Conservation (phyloP, 306 rosid species). For the Cucurbita ficifolia region DNA sequence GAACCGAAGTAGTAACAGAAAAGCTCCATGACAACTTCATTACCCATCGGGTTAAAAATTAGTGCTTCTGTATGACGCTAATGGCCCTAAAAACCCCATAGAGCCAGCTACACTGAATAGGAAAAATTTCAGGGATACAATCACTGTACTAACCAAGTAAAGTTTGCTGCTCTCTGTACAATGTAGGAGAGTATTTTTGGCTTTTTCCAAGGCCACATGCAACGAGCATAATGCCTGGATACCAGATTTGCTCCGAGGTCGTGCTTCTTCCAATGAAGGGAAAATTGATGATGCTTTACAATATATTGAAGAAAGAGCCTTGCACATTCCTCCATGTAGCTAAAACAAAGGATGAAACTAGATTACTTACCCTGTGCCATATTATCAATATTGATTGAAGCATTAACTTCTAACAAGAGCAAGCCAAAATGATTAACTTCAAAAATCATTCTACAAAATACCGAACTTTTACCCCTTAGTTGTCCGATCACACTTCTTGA, state of each 20-base stretch:
- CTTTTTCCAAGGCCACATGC: conserved; percentile 84
- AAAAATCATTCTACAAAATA: not conserved
- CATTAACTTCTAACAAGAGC: not conserved
- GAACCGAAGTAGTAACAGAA: not conserved
- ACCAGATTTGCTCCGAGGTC: conserved; percentile 92
- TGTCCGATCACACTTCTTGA: not conserved
- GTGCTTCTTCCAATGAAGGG: conserved; percentile 91
- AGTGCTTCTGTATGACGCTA: not conserved
- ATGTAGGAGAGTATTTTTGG: conserved; percentile 80
- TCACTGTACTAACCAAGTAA: conserved; percentile 80
- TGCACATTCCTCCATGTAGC: conserved; percentile 96
- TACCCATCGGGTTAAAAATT: not conserved
- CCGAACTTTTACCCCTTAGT: not conserved
- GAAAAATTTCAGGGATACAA: not conserved
- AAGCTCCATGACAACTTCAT: not conserved
- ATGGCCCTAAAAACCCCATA: not conserved
- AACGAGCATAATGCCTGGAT: conserved; percentile 89
- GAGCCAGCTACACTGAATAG: not conserved
- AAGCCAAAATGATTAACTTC: not conserved
- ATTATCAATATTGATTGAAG: not conserved
- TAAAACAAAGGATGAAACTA: conserved; percentile 23
- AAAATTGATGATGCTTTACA: conserved; percentile 62
- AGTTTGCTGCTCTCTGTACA: conserved; percentile 91
- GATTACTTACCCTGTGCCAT: not conserved
- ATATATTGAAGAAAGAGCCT: conserved; percentile 60